phyloP scores from a whole-genome alignment of 257 asterid species.

The Linderniella brevidens region DNA sequence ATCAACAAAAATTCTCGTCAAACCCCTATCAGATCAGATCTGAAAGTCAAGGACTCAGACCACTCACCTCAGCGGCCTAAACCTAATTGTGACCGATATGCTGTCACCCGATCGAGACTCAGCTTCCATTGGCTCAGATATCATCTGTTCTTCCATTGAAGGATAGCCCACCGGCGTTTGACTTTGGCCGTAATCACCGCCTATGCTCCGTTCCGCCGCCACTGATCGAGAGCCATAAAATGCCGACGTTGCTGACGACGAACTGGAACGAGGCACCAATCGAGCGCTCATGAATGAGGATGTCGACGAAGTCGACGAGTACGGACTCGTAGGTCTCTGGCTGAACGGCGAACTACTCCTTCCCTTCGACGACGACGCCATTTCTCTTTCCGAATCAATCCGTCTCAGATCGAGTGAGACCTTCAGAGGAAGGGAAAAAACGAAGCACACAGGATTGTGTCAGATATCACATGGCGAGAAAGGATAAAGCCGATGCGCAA shows the following conservation, averaged over 20 bases:
- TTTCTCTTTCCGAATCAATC: conserved; percentile 23
- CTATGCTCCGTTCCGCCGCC: conserved; percentile 31
- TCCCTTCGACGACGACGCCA: conserved; percentile 85
- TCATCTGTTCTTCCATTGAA: conserved; percentile 44
- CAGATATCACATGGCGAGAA: conserved; percentile 79
- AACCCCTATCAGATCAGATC: conserved; percentile 39
- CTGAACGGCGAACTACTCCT: conserved; percentile 73
- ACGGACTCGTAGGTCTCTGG: conserved; percentile 59
- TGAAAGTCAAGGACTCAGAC: conserved; percentile 7
- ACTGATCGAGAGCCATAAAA: conserved; percentile 60
- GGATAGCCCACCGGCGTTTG: conserved; percentile 55
- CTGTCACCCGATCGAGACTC: conserved; percentile 80
- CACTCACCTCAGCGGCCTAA: conserved; percentile 85
- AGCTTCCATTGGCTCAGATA: conserved; percentile 38
- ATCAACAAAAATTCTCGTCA: conserved; percentile 5
- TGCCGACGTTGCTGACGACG: conserved; percentile 50
- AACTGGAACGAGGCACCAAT: conserved; percentile 43
- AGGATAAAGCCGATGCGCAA: conserved; percentile 19
- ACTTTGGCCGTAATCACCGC: conserved; percentile 29
- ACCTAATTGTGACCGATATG: conserved; percentile 85
- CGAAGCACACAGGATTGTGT: conserved; percentile 26
- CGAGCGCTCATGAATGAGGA: conserved; percentile 68
- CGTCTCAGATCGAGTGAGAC: conserved; percentile 4
- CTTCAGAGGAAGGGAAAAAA: conserved; percentile 6
- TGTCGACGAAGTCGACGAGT: conserved; percentile 76